Percentiles rank a stretch among this genome's conserved stretches.
Evolutionary conservation across 805 yeast genomes (phyloP).

Genomic region (Brettanomyces sp.): DNA sequence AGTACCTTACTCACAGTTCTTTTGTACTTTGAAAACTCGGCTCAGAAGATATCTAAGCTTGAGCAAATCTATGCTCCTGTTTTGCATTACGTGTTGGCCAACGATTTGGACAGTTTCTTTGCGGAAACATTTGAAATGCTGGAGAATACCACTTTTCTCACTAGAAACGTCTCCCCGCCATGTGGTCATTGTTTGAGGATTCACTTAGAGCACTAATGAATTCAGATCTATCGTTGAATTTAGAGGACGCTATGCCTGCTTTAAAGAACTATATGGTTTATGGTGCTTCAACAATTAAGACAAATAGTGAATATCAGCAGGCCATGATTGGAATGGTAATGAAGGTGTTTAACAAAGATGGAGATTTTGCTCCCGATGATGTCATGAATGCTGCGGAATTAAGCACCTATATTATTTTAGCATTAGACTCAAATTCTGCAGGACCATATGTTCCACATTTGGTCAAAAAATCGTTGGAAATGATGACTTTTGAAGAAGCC

Average conservation of each 20-base stretch:
- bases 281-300: slow-evolving; percentile 39
- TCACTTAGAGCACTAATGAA: slow-evolving; percentile 28
- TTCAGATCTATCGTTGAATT: slow-evolving; percentile 51
- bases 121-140: slow-evolving; percentile 77
- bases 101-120: slow-evolving; percentile 68
- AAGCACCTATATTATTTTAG: slow-evolving; percentile 52
- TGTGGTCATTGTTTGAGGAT: slow-evolving; percentile 65
- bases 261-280: slow-evolving; percentile 64
- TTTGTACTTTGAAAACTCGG: slow-evolving; percentile 75
- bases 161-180: slow-evolving; percentile 49
- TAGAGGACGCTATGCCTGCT: slow-evolving; percentile 70
- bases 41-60: slow-evolving; percentile 53
- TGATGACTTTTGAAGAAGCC: slow-evolving; percentile 24
- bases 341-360: slow-evolving; percentile 28
- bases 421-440: slow-evolving; percentile 38
- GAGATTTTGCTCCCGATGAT: slow-evolving; percentile 50
- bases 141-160: slow-evolving; percentile 60
- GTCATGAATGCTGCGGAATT: slow-evolving; percentile 50
- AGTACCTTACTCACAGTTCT: slow-evolving; percentile 85
- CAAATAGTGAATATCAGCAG: slow-evolving; percentile 37
- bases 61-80: slow-evolving; percentile 73
- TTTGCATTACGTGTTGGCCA: slow-evolving; percentile 53
- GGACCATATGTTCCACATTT: slow-evolving; percentile 37
- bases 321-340: slow-evolving; percentile 43
- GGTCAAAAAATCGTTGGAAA: slow-evolving; percentile 33